Conservation (phyloP, 805 yeast species). For the Candida piceae region DNA sequence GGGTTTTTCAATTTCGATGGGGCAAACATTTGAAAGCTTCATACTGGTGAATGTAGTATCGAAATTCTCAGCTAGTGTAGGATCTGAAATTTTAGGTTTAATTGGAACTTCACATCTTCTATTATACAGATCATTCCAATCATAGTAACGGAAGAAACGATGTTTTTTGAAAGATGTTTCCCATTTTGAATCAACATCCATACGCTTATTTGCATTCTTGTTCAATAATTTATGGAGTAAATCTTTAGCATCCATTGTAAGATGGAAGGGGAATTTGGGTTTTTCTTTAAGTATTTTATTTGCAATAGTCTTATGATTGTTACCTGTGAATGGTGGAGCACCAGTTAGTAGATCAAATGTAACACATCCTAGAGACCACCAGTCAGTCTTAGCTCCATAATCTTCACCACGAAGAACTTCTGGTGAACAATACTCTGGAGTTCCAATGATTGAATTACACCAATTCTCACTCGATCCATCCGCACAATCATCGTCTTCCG, state of each 20-base stretch:
- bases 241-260: slow-evolving; percentile 75
- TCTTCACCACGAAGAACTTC: slow-evolving; percentile 74
- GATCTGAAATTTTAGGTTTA: slow-evolving; percentile 68
- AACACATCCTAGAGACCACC: slow-evolving; percentile 88
- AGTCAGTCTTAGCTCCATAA: slow-evolving; percentile 74
- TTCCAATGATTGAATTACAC: slow-evolving; percentile 62
- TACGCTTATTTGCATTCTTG: slow-evolving; percentile 61
- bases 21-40: slow-evolving; percentile 30
- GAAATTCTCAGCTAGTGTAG: slow-evolving; percentile 73
- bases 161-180: slow-evolving; percentile 47
- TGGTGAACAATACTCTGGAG: slow-evolving; percentile 86
- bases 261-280: slow-evolving; percentile 60
- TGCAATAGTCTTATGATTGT: slow-evolving; percentile 62
- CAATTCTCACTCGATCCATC: slow-evolving; percentile 31
- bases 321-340: slow-evolving; percentile 82
- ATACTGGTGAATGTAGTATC: slow-evolving; percentile 68
- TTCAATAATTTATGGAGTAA: slow-evolving; percentile 57
- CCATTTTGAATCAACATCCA: slow-evolving; percentile 51
- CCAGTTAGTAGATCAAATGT: slow-evolving; percentile 77
- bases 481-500: slow-evolving; percentile 12
- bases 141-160: slow-evolving; percentile 64
- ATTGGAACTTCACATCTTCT: slow-evolving; percentile 64
- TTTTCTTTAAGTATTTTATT: slow-evolving; percentile 67
- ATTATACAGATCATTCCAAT: slow-evolving; percentile 54
- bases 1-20: too few species aligned